Conservation (phyloP, 2,329 filamentous ascomycete species). For the Aspergillus fumigatus region DNA sequence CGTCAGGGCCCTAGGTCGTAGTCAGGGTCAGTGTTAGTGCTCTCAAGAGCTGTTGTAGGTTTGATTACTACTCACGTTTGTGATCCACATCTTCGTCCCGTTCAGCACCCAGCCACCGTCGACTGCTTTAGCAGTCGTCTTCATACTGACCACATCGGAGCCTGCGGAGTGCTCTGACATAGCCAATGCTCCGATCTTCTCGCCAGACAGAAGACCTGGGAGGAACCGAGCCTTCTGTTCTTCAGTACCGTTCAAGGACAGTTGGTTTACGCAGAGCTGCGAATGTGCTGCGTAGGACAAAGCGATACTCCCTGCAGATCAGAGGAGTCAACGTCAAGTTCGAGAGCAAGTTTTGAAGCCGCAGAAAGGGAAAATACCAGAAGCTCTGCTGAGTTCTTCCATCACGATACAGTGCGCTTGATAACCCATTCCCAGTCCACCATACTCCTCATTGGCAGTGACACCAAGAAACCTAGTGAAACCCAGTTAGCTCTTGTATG, state of each 20-base stretch:
- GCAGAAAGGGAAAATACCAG: slow-evolving; percentile 45
- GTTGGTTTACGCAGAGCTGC: slow-evolving; percentile 93
- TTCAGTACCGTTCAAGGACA: slow-evolving; percentile 78
- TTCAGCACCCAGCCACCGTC: slow-evolving; percentile 83
- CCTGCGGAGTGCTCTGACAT: slow-evolving; percentile 93
- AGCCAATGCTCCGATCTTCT: slow-evolving; percentile 78
- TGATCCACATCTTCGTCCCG: slow-evolving; percentile 99
- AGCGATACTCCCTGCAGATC: slow-evolving; percentile 45
- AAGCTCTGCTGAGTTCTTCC: slow-evolving; percentile 89
- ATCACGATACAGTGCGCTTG: slow-evolving; percentile 94
- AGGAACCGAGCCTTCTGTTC: slow-evolving; percentile 79
- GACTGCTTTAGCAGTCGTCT: slow-evolving; percentile 72
- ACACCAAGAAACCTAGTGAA: slow-evolving; percentile 70
- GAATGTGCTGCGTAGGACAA: slow-evolving; percentile 94
- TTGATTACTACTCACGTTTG: slow-evolving; percentile 57
- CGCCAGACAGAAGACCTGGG: slow-evolving; percentile 74
- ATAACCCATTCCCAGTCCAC: slow-evolving; percentile 87
- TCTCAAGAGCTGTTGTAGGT: no score
- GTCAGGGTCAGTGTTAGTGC: not conserved
- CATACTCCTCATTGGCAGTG: slow-evolving; percentile 87
- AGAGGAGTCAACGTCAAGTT: not conserved
- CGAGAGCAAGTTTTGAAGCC: not conserved
- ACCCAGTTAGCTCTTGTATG: not conserved
- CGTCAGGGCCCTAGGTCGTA: slow-evolving; percentile 64
- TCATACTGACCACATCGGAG: slow-evolving; percentile 94